Evolutionary conservation across 179 eudicot species (phyloP).

Genomic region (Patellifolia procumbens): DNA sequence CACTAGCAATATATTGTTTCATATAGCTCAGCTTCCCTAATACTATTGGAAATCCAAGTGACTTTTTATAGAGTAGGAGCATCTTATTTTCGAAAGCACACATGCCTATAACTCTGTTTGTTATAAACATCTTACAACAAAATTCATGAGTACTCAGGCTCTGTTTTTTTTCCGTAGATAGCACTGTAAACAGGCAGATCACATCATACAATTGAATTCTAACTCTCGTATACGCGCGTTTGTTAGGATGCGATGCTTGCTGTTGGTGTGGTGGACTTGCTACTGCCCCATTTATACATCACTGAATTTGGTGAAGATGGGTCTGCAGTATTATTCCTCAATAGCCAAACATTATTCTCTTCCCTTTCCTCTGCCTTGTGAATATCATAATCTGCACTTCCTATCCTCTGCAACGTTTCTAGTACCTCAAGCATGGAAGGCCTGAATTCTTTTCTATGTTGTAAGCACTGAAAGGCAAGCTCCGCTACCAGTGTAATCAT

Average conservation of each 20-base stretch:
- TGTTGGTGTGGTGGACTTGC: slow-evolving; percentile 35
- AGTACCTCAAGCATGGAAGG: slow-evolving; percentile 69
- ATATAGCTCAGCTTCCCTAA: background rate
- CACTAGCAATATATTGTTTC: background rate
- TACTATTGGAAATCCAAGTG: background rate
- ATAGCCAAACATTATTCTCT: slow-evolving; percentile 31
- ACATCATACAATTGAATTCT: background rate
- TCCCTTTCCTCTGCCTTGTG: slow-evolving; percentile 32
- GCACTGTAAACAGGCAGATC: background rate
- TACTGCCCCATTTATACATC: slow-evolving; percentile 38
- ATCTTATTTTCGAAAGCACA: background rate
- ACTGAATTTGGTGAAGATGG: slow-evolving; percentile 34
- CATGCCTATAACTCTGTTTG: background rate
- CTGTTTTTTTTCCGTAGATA: background rate
- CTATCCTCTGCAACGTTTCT: slow-evolving; percentile 40
- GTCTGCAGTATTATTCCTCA: slow-evolving; percentile 30
- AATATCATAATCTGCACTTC: slow-evolving; percentile 27
- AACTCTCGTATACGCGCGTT: background rate
- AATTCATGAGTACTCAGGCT: background rate
- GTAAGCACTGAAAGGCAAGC: slow-evolving; percentile 73
- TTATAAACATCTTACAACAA: background rate
- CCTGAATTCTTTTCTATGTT: slow-evolving; percentile 61
- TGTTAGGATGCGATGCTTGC: slow-evolving; percentile 15
- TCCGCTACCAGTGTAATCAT: slow-evolving; percentile 71
- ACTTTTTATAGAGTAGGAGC: background rate